Evolutionary conservation across 805 yeast genomes (phyloP).

Genomic region (Kodamaea restingae): DNA sequence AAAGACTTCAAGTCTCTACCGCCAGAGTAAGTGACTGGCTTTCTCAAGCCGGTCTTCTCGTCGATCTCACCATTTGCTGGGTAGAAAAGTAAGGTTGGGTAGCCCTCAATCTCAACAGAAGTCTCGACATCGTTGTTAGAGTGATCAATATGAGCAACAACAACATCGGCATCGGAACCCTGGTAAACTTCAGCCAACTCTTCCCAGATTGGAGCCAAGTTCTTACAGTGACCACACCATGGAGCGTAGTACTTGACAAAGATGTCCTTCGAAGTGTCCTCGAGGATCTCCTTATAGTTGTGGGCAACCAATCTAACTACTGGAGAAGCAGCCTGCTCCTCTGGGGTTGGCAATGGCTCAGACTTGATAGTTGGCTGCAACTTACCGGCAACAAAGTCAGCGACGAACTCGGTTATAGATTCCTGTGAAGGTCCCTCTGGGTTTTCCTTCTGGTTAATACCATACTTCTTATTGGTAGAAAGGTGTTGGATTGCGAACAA

Average conservation of each 20-base stretch:
- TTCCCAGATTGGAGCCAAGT: conserved; percentile 81
- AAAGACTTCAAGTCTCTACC: conserved; percentile 71
- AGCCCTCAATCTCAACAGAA: conserved; percentile 64
- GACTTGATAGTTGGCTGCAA: conserved; percentile 74
- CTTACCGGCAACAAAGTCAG: conserved; percentile 58
- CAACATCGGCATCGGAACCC: conserved; percentile 46
- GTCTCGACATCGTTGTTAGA: conserved; percentile 84
- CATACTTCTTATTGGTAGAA: conserved; percentile 66
- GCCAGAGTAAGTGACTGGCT: conserved; percentile 61
- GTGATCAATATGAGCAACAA: conserved; percentile 85
- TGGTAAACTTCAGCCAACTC: conserved; percentile 75
- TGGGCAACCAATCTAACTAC: conserved; percentile 78
- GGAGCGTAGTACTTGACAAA: conserved; percentile 93
- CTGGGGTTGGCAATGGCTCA: conserved; percentile 79
- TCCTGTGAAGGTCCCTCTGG: conserved; percentile 44
- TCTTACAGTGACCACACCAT: conserved; percentile 97
- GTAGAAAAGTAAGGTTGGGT: conserved; percentile 87
- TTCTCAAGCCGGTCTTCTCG: conserved; percentile 40
- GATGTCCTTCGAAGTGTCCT: conserved; percentile 58
- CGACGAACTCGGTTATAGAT: conserved; percentile 59
- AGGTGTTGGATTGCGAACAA: conserved; percentile 83
- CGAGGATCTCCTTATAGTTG: conserved; percentile 68
- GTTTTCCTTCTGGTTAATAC: conserved; percentile 56
- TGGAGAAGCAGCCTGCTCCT: conserved; percentile 54
- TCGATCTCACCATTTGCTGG: conserved; percentile 63